Percentiles rank a stretch among this genome's conserved stretches.
phyloP scores from a whole-genome alignment of 78 protist species.

The Dictyostelium discoideum region dicty_2.7 NC_007089.4:4935501-4936000 shows the following conservation, averaged over 20 bases:
- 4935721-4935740: slow-evolving; percentile 87
- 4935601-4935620: slow-evolving; percentile 94
- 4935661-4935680: slow-evolving; percentile 95
- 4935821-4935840: slow-evolving; percentile 95
- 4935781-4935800: slow-evolving; percentile 95
- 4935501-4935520: slow-evolving; percentile 95
- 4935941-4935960: slow-evolving; percentile 99
- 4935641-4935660: slow-evolving; percentile 97
- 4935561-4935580: slow-evolving; percentile 94
- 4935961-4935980: slow-evolving; percentile 90
- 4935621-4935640: slow-evolving; percentile 93
- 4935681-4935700: slow-evolving; percentile 95
- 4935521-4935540: slow-evolving; percentile 97
- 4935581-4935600: slow-evolving; percentile 93
- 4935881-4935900: slow-evolving; percentile 97
- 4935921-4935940: slow-evolving; percentile 98
- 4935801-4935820: slow-evolving; percentile 91
- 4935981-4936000: slow-evolving; percentile 90
- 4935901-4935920: slow-evolving; percentile 99
- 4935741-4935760: slow-evolving; percentile 89
- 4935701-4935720: slow-evolving; percentile 95
- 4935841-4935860: slow-evolving; percentile 75
- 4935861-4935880: slow-evolving; percentile 86
- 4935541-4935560: slow-evolving; percentile 94
- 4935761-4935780: slow-evolving; percentile 97